phyloP scores from a whole-genome alignment of 306 rosid genomes.

The Quercus mongolica region DNA sequence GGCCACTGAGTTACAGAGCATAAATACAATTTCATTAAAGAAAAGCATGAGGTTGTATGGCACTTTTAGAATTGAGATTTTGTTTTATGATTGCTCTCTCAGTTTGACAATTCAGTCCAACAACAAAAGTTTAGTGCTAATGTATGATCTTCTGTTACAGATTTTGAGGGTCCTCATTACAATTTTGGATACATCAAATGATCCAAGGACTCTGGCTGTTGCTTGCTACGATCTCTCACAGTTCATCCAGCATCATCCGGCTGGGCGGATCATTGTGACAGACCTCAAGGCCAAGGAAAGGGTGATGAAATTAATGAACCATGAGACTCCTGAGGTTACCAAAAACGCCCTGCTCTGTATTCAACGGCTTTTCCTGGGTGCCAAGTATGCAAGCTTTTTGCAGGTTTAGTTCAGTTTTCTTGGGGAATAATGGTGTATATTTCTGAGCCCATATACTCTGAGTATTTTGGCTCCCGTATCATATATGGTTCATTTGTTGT shows the following conservation, averaged over 20 bases:
- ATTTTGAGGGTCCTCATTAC: constrained; percentile 85
- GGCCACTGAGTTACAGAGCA: background rate
- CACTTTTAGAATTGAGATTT: background rate
- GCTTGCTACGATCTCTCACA: constrained; percentile 93
- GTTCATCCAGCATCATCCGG: constrained; percentile 79
- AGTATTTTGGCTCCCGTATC: background rate
- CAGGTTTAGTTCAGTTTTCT: constrained; percentile 53
- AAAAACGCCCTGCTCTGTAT: constrained; percentile 94
- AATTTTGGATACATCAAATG: constrained; percentile 77
- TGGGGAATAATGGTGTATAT: constrained; percentile 9
- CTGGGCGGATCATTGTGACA: constrained; percentile 84
- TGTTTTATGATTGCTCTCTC: background rate
- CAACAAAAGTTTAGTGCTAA: constrained; percentile 6
- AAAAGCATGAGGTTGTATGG: background rate
- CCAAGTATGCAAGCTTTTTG: constrained; percentile 95
- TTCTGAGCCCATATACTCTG: background rate
- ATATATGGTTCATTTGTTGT: background rate
- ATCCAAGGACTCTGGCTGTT: constrained; percentile 85
- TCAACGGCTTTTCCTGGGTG: constrained; percentile 94
- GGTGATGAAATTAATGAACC: constrained; percentile 92
- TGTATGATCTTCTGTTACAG: constrained; percentile 44
- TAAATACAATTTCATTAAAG: background rate
- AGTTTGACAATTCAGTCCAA: background rate
- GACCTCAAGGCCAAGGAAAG: constrained; percentile 97
- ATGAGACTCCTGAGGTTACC: constrained; percentile 90